Evolutionary conservation across 345 rosid species (phyloP).

Genomic region (Citrus mangshanensis): DNA sequence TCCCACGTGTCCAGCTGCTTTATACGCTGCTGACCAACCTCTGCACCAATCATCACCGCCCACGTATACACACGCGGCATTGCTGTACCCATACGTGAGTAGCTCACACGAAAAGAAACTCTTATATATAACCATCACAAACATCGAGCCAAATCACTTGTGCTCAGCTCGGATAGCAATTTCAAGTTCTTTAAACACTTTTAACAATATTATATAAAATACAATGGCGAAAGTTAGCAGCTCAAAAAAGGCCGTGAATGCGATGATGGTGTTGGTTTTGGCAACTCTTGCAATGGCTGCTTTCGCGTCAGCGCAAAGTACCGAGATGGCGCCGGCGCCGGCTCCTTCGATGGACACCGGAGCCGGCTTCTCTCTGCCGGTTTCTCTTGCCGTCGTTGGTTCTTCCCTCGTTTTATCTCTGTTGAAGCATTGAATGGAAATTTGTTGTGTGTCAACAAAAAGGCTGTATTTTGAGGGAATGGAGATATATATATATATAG

Average conservation of each 20-base stretch:
- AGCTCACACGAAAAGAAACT: neutral
- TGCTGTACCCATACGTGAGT: too few species aligned
- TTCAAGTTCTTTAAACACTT: neutral
- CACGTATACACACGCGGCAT: neutral
- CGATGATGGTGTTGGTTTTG: neutral
- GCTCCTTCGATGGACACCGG: constrained; percentile 14
- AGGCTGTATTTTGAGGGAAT: too few species aligned
- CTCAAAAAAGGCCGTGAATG: neutral
- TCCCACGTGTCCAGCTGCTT: neutral
- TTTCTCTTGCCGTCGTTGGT: neutral
- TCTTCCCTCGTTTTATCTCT: constrained; percentile 23
- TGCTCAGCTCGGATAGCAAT: neutral
- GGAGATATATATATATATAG: too few species aligned
- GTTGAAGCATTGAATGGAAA: constrained; percentile 10
- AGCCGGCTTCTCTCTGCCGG: constrained; percentile 6
- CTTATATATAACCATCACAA: too few species aligned
- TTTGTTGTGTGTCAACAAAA: neutral
- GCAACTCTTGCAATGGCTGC: neutral
- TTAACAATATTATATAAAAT: neutral
- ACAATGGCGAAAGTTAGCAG: constrained; percentile 1
- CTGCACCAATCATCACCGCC: neutral
- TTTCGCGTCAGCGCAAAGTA: neutral
- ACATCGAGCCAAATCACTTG: neutral
- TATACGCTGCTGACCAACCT: neutral
- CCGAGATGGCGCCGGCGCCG: constrained; percentile 7